These are phyloP conservation scores for Kluyveromyces nonfermentans DNA, from an alignment of 805 yeast genomes.

Conservation along the genomic window DNA sequence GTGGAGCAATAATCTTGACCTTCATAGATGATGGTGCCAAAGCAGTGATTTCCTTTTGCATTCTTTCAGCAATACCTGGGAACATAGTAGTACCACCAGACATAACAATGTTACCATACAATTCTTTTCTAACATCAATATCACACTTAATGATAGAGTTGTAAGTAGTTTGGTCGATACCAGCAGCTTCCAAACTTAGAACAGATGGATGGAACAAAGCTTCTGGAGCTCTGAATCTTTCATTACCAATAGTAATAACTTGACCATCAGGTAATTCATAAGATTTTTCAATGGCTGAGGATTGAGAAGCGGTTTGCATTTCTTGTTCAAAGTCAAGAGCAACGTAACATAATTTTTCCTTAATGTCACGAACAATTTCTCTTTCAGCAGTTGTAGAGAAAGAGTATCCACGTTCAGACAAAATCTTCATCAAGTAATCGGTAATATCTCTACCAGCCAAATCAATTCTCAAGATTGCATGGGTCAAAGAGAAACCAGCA, in stretches of 20 bases:
- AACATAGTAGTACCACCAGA: constrained; percentile 99
- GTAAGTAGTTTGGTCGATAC: constrained; percentile 90
- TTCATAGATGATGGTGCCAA: constrained; percentile 99
- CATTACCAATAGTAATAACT: constrained; percentile 98
- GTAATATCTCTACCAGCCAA: constrained; percentile 99
- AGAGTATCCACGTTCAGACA: constrained; percentile 97
- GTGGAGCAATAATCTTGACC: constrained; percentile 99
- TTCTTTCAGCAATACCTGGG: constrained; percentile 99
- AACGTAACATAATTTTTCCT: constrained; percentile 98
- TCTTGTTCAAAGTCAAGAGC: constrained; percentile 99
- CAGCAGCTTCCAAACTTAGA: constrained; percentile 86
- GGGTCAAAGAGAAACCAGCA: constrained; percentile 99
- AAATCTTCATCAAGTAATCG: constrained; percentile 96
- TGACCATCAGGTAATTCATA: constrained; percentile 99
- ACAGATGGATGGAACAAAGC: constrained; percentile 98
- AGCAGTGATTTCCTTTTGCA: constrained; percentile 99
- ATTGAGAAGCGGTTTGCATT: constrained; percentile 97
- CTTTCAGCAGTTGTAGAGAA: constrained; percentile 99
- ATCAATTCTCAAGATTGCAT: constrained; percentile 97
- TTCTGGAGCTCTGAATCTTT: constrained; percentile 99
- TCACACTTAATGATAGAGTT: constrained; percentile 91
- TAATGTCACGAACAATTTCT: constrained; percentile 82
- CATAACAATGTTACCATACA: constrained; percentile 98
- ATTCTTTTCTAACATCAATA: constrained; percentile 97
- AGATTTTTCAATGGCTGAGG: constrained; percentile 95